phyloP scores from a whole-genome alignment of 164 flowering plant genomes.

The Amborella trichopoda region DNA sequence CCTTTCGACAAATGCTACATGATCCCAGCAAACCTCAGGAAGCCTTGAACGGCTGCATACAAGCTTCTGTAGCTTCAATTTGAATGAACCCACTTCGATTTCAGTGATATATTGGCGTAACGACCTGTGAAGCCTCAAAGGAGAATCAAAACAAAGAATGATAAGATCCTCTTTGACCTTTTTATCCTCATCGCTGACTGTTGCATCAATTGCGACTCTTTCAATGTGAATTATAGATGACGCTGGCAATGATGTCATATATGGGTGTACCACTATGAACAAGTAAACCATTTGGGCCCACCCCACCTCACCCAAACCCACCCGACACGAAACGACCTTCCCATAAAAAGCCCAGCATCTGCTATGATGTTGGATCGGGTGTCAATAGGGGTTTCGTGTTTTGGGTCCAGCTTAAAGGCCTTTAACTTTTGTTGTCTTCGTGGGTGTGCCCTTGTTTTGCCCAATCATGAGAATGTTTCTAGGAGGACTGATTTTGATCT shows the following conservation, averaged over 20 bases:
- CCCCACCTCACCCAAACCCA: too few species aligned
- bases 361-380: constrained; percentile 54
- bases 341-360: constrained; percentile 96
- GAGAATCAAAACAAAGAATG: constrained; percentile 56
- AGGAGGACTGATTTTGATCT: constrained; percentile 33
- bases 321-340: constrained; percentile 91
- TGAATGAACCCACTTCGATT: constrained; percentile 43
- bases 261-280: constrained; percentile 62
- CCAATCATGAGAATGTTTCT: constrained; percentile 63
- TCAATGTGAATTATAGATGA: constrained; percentile 80
- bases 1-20: constrained; percentile 54
- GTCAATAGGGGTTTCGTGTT: constrained; percentile 52
- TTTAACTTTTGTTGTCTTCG: constrained; percentile 32
- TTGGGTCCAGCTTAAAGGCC: constrained; percentile 71
- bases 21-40: constrained; percentile 66
- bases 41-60: constrained; percentile 45
- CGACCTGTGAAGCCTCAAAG: constrained; percentile 59
- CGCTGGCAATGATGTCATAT: constrained; percentile 30
- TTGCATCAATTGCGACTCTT: constrained; percentile 75
- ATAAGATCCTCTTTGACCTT: constrained; percentile 60
- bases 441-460: constrained; percentile 41
- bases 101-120: constrained; percentile 38
- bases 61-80: constrained; percentile 58
- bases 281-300: constrained; percentile 90
- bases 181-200: constrained; percentile 63